phyloP scores from a whole-genome alignment of 164 flowering plant species.

The Berberis vulgaris region DNA sequence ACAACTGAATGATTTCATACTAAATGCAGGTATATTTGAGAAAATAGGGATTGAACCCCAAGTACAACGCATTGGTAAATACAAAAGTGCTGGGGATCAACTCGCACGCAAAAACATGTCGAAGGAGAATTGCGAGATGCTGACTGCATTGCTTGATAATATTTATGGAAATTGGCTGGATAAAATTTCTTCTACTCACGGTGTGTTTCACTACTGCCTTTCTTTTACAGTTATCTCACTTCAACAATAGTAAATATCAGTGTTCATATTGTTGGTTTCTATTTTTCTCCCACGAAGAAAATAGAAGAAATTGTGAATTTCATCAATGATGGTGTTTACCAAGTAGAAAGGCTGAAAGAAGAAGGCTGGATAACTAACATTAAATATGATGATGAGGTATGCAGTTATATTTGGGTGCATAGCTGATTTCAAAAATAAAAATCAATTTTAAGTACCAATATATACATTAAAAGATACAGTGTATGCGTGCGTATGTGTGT shows the following conservation, averaged over 20 bases:
- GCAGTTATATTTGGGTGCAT: slow-evolving; percentile 4
- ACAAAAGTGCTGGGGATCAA: slow-evolving; percentile 88
- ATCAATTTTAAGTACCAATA: no score
- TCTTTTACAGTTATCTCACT: slow-evolving; percentile 1
- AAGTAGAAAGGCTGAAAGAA: slow-evolving; percentile 44
- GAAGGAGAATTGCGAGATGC: slow-evolving; percentile 82
- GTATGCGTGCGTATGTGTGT: no score
- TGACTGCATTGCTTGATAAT: slow-evolving; percentile 21
- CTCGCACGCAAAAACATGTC: slow-evolving; percentile 30
- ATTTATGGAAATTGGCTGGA: slow-evolving; percentile 80
- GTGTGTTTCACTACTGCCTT: slow-evolving; percentile 22
- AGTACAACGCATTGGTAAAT: slow-evolving; percentile 83
- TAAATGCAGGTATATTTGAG: slow-evolving; percentile 66
- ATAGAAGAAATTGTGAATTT: slow-evolving; percentile 67
- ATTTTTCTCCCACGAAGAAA: slow-evolving; percentile 46
- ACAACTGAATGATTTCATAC: no score
- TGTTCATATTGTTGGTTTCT: neutral
- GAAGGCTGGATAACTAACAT: no score
- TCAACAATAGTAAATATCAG: slow-evolving; percentile 1
- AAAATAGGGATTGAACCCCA: slow-evolving; percentile 85
- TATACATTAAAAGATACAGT: no score
- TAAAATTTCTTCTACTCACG: slow-evolving; percentile 48
- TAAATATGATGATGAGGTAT: no score
- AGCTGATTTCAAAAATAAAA: no score
- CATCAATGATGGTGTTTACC: slow-evolving; percentile 73